A percentile compares a stretch with the other conserved stretches of the same genome.
Conservation (phyloP, 2,329 filamentous ascomycete genomes). For the Exophiala spinifera region DNA sequence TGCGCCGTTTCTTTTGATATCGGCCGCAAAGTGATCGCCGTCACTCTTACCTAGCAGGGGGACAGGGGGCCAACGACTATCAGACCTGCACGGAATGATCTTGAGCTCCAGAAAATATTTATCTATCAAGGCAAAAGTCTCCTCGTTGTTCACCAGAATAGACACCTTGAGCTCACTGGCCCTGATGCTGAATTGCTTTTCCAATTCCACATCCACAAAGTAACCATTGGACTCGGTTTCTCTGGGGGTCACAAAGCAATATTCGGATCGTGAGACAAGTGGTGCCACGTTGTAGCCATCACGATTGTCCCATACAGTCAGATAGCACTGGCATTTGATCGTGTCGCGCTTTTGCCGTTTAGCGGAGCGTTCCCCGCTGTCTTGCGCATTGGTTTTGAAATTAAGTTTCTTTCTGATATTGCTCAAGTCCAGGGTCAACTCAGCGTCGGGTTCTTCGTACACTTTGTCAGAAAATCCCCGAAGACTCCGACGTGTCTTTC, state of each 20-base stretch:
- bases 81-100: slow-evolving; percentile 23
- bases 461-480: slow-evolving; percentile 11
- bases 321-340: slow-evolving; percentile 23
- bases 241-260: slow-evolving; percentile 12
- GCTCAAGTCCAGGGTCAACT: slow-evolving; percentile 21
- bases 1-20: slow-evolving; percentile 17
- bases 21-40: slow-evolving; percentile 21
- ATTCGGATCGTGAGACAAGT: slow-evolving; percentile 12
- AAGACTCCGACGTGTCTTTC: slow-evolving; percentile 16
- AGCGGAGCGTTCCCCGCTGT: slow-evolving; percentile 8
- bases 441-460: slow-evolving; percentile 13
- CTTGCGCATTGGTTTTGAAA: slow-evolving; percentile 18
- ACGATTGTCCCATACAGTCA: slow-evolving; percentile 29
- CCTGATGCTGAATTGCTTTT: slow-evolving; percentile 25
- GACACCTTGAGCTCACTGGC: slow-evolving; percentile 23
- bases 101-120: slow-evolving; percentile 31
- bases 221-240: slow-evolving; percentile 18
- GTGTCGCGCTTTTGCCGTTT: slow-evolving; percentile 22
- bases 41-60: slow-evolving; percentile 28
- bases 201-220: slow-evolving; percentile 25
- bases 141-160: slow-evolving; percentile 2
- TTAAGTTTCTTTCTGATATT: slow-evolving; percentile 28
- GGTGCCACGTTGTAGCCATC: slow-evolving; percentile 10
- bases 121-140: slow-evolving; percentile 18
- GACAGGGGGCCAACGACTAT: slow-evolving; percentile 27